Conservation (phyloP, 73 alveolate species). For the Uronychia setigera region DNA sequence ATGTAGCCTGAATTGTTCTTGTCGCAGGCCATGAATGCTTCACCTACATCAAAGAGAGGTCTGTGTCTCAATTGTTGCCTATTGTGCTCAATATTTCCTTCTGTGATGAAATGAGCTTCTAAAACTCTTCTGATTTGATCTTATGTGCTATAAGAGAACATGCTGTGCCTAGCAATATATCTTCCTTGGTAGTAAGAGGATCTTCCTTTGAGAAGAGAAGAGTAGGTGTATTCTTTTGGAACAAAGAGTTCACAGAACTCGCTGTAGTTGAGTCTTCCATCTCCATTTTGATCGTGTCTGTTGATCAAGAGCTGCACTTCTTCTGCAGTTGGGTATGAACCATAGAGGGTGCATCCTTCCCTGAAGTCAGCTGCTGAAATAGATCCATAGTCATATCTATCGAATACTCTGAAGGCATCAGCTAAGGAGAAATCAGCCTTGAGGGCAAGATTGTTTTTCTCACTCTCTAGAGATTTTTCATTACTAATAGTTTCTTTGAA, state of each 20-base stretch:
- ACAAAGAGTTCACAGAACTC: constrained; percentile 15
- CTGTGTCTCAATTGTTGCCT: background rate
- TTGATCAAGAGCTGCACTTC: constrained; percentile 26
- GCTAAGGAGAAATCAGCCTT: constrained; percentile 8
- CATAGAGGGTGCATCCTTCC: background rate
- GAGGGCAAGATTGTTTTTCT: background rate
- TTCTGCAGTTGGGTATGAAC: constrained; percentile 1
- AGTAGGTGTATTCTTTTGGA: constrained; percentile 23
- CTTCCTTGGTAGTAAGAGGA: background rate
- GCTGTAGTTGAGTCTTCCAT: constrained; percentile 11
- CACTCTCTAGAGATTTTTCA: constrained; percentile 14
- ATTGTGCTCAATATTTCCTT: background rate
- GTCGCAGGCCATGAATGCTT: constrained; percentile 10
- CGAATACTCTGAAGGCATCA: constrained; percentile 21
- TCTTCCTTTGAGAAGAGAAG: constrained; percentile 25
- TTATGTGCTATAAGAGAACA: background rate
- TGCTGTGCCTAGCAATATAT: background rate
- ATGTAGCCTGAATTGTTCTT: constrained; percentile 1
- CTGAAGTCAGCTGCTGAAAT: background rate
- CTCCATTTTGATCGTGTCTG: constrained; percentile 5
- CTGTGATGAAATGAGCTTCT: background rate
- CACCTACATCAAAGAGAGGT: background rate
- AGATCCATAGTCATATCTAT: background rate
- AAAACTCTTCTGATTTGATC: background rate
- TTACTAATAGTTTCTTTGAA: background rate